phyloP scores from a whole-genome alignment of 2,329 filamentous ascomycete genomes.

The Aureobasidium leucospermi region DNA sequence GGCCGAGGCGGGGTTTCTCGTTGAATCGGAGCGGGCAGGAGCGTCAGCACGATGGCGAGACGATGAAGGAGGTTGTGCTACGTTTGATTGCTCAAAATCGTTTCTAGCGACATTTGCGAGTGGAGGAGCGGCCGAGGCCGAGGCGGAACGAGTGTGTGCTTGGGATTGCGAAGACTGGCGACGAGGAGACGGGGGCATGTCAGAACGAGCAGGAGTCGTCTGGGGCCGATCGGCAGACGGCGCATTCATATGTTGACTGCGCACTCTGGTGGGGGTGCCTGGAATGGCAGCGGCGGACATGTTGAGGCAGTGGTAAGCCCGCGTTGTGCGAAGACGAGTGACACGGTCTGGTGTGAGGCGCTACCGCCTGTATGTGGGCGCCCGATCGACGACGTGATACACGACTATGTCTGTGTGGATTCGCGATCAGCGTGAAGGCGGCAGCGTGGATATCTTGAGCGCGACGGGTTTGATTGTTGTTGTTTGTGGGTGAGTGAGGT shows the following conservation, averaged over 20 bases:
- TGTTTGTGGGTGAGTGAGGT: too few relatives aligned
- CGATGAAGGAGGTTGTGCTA: slow-evolving; percentile 46
- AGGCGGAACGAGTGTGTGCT: slow-evolving; percentile 20
- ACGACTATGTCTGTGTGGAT: too few relatives aligned
- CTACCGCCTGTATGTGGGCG: background rate
- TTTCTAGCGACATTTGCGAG: slow-evolving; percentile 52
- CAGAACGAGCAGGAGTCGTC: slow-evolving; percentile 34
- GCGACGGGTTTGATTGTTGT: too few relatives aligned
- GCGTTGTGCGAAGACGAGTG: background rate
- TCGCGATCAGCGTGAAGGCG: too few relatives aligned
- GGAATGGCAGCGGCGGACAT: slow-evolving; percentile 40
- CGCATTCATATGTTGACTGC: slow-evolving; percentile 38
- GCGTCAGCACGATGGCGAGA: slow-evolving; percentile 28
- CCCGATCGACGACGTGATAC: too few relatives aligned
- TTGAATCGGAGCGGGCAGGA: slow-evolving; percentile 48
- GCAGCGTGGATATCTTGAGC: too few relatives aligned
- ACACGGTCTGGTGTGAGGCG: background rate
- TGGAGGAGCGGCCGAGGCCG: slow-evolving; percentile 32
- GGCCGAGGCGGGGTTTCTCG: slow-evolving; percentile 31
- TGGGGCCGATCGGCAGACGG: slow-evolving; percentile 41
- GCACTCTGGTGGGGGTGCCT: slow-evolving; percentile 43
- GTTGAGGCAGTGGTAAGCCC: background rate
- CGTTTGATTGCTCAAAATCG: slow-evolving; percentile 66
- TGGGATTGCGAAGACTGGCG: slow-evolving; percentile 27
- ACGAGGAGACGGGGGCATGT: slow-evolving; percentile 26